Percentiles rank a stretch among this genome's conserved stretches.
These are phyloP conservation scores for Malus hybrid DNA, from an alignment of 331 rosid genomes.

Conservation along the genomic window DNA sequence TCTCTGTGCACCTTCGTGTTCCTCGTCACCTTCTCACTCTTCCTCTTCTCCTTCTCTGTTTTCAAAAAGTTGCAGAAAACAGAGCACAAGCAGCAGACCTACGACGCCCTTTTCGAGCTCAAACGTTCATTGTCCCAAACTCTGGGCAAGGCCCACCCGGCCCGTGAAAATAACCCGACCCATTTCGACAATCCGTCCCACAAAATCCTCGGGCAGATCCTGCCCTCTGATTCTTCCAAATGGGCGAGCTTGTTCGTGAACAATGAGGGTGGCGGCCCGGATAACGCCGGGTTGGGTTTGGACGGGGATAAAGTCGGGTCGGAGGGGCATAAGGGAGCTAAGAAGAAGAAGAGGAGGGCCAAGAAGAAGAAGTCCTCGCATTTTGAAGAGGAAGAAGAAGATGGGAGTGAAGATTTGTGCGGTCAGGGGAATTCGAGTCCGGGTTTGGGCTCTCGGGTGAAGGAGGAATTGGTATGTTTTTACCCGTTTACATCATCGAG, in stretches of 20 bases:
- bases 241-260: slow-evolving; percentile 35
- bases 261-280: slow-evolving; percentile 14
- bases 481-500: slow-evolving; percentile 75
- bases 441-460: slow-evolving; percentile 21
- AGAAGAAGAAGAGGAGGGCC: slow-evolving; percentile 52
- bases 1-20: slow-evolving; percentile 19
- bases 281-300: slow-evolving; percentile 6
- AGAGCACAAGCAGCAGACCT: slow-evolving; percentile 14
- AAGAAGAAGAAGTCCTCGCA: slow-evolving; percentile 47
- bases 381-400: slow-evolving; percentile 23
- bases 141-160: not conserved
- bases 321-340: slow-evolving; percentile 23
- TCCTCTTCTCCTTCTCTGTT: slow-evolving; percentile 21
- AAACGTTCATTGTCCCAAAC: slow-evolving; percentile 13
- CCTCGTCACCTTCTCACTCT: slow-evolving; percentile 14
- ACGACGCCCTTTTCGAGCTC: slow-evolving; percentile 8
- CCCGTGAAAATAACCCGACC: slow-evolving; percentile 23
- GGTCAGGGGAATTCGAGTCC: slow-evolving; percentile 21
- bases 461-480: slow-evolving; percentile 38
- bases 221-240: slow-evolving; percentile 47
- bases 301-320: slow-evolving; percentile 12
- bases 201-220: slow-evolving; percentile 31
- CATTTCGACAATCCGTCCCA: slow-evolving; percentile 20
- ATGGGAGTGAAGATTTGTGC: slow-evolving; percentile 1
- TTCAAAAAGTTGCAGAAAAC: slow-evolving; percentile 17